Evolutionary conservation across 2,329 filamentous ascomycete species (phyloP), one percentile per base, ranked within the genome.

Genomic region (Leptographium wingfieldii): DNA sequence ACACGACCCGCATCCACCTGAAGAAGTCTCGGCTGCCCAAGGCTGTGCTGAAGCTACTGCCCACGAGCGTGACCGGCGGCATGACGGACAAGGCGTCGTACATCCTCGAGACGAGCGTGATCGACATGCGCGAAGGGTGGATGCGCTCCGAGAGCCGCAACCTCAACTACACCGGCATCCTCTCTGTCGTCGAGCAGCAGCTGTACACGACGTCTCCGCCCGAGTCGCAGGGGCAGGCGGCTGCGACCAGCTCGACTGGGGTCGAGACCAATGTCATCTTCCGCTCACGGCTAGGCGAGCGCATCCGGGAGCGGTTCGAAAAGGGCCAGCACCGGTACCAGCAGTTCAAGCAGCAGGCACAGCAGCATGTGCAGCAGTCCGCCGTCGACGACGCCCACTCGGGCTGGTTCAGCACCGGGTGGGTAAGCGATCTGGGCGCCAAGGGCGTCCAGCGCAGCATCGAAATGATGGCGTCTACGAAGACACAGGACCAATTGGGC

Each of bases 141-240:
- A 92, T 94, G 87, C 80, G 82, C 69, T 90, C 87, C 0, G 88
- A 92, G 73, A 89, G 85, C 67, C 80, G 83, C 64, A 94, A 94
- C 67, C 77, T 94, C 58, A 90, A 92, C 72, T 92, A 87, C 73
- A 89, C 88, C 5, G 87, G 88, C 62, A 86, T 94, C 22, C 73
- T 94, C 48, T 88, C 84, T 55, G 88, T 94, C 14, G 77, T 91
- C 25, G 89, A 94, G 74, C 78, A 83, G 66, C 89, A 94, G 69
- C 74, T 81, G 60, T 94, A 90, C 72, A 78, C 77, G 11, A 22
- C 55, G 5, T 69, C 72, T n/a, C 61, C 58, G 55, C 7, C 55
- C 57, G 27, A 25, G 29, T 38, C 22, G 31, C 33, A 52, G 25
- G n/a, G 35, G 33, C 53, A 58, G 57, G 9, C 40, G 46, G 55